Percentiles rank a stretch among this genome's conserved stretches.
Evolutionary conservation across 2,329 filamentous ascomycete species (phyloP).

Genomic region (Hypoxylon sp.): DNA sequence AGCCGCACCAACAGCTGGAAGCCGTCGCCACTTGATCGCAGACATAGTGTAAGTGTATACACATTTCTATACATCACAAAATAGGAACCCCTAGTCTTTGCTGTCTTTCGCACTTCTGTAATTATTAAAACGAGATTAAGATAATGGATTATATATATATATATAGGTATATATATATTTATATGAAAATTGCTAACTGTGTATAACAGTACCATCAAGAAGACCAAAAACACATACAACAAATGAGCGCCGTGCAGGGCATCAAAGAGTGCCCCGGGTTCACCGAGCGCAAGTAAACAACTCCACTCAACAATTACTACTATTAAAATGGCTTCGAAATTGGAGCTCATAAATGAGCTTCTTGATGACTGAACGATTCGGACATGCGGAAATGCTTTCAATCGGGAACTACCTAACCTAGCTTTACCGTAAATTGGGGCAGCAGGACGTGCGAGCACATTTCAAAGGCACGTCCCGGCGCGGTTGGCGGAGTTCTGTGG

Average conservation of each 20-base stretch:
- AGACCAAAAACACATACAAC: constrained; percentile 67
- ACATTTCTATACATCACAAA: neutral
- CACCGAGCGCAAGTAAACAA: constrained; percentile 55
- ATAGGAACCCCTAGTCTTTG: neutral
- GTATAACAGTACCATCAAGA: constrained; percentile 62
- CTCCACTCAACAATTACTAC: neutral
- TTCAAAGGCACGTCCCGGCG: neutral
- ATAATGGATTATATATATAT: no score
- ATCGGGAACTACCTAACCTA: neutral
- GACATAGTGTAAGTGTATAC: constrained; percentile 57
- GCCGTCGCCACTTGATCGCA: constrained; percentile 60
- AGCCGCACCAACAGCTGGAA: constrained; percentile 61
- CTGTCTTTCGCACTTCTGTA: neutral
- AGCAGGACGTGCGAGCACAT: neutral
- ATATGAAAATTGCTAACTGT: constrained; percentile 17
- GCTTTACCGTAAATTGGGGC: neutral
- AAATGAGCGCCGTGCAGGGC: constrained; percentile 60
- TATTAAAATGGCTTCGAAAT: constrained; percentile 1
- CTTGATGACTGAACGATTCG: neutral
- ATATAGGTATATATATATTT: no score
- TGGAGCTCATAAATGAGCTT: neutral
- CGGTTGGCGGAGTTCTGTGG: constrained; percentile 16
- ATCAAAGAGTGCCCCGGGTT: constrained; percentile 61
- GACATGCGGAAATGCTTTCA: neutral
- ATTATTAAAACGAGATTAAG: no score